phyloP scores from a whole-genome alignment of 176 grass and related monocot genomes.

The Triticum timopheevii region DNA sequence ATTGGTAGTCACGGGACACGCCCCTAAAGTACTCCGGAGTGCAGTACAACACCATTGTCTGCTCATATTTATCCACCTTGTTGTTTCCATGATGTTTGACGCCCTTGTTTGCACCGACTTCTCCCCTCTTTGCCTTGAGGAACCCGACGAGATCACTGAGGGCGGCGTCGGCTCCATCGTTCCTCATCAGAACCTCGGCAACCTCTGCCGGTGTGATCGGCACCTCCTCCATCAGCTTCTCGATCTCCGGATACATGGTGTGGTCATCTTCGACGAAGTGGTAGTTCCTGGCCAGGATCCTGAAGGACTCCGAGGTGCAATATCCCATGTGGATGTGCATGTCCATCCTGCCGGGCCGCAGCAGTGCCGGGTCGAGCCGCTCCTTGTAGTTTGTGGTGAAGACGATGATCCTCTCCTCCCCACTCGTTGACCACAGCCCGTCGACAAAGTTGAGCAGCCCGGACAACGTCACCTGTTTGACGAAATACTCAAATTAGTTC shows the following conservation, averaged over 20 bases:
- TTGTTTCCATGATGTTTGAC: background rate
- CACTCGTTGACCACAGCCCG: slow-evolving; percentile 38
- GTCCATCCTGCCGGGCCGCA: slow-evolving; percentile 47
- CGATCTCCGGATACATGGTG: slow-evolving; percentile 26
- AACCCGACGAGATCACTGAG: slow-evolving; percentile 18
- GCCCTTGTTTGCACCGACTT: background rate
- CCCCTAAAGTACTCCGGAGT: background rate
- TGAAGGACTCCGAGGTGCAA: slow-evolving; percentile 33
- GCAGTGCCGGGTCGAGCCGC: slow-evolving; percentile 37
- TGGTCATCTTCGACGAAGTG: slow-evolving; percentile 31
- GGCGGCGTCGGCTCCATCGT: background rate
- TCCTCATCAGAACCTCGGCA: slow-evolving; percentile 39
- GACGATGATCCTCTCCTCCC: slow-evolving; percentile 43
- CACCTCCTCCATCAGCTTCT: slow-evolving; percentile 15
- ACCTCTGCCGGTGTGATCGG: slow-evolving; percentile 30
- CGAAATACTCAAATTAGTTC: background rate
- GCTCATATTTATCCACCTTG: slow-evolving; percentile 6
- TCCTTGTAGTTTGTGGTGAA: slow-evolving; percentile 41
- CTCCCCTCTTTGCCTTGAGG: slow-evolving; percentile 26
- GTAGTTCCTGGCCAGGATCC: slow-evolving; percentile 38
- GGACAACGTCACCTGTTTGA: slow-evolving; percentile 32
- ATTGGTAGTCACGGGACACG: background rate
- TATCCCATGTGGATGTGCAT: slow-evolving; percentile 46
- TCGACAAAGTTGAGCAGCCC: slow-evolving; percentile 38
- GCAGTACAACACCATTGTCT: background rate